A percentile compares a stretch with the other conserved stretches of the same genome.
Evolutionary conservation across 768 basidiomycete species (phyloP).

Genomic region (Rubroboletus pulcherrimus): DNA sequence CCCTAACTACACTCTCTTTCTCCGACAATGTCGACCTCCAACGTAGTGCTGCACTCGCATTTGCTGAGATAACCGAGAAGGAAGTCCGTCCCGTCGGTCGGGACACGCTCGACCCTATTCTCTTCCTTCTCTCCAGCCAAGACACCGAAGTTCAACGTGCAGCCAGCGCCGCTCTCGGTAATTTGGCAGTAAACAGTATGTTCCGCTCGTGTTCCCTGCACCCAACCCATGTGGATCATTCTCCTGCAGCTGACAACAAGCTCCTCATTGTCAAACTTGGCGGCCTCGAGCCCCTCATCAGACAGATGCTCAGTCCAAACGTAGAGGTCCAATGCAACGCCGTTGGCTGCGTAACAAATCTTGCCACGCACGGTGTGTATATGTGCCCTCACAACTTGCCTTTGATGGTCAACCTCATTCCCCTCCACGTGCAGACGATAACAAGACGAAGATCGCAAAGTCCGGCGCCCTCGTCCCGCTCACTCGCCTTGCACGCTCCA

Average conservation of each 20-base stretch:
- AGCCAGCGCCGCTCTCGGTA: slow-evolving; percentile 94
- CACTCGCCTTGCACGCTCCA: slow-evolving; percentile 91
- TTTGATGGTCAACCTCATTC: slow-evolving; percentile 3
- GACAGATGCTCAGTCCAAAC: slow-evolving; percentile 98
- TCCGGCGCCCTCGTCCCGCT: slow-evolving; percentile 97
- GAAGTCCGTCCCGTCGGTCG: slow-evolving; percentile 95
- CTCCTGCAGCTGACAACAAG: slow-evolving; percentile 87
- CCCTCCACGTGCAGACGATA: slow-evolving; percentile 67
- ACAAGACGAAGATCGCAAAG: slow-evolving; percentile 99
- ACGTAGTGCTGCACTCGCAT: slow-evolving; percentile 94
- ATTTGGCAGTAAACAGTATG: slow-evolving; percentile 96
- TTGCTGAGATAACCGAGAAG: slow-evolving; percentile 99
- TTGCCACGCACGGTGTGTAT: slow-evolving; percentile 90
- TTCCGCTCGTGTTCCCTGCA: slow-evolving; percentile 23
- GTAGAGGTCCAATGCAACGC: slow-evolving; percentile 99
- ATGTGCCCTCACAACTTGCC: not conserved
- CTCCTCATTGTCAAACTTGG: slow-evolving; percentile 97
- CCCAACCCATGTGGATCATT: slow-evolving; percentile 8
- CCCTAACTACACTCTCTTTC: slow-evolving; percentile 95
- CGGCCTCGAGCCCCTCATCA: slow-evolving; percentile 94
- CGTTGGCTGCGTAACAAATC: slow-evolving; percentile 97
- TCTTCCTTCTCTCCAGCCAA: slow-evolving; percentile 94
- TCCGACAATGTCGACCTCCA: slow-evolving; percentile 99
- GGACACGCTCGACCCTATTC: slow-evolving; percentile 96
- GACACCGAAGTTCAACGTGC: slow-evolving; percentile 99